These are phyloP conservation scores for Trichoderma pleuroti DNA, from an alignment of 2,329 filamentous ascomycete species.

Conservation along the genomic window DNA sequence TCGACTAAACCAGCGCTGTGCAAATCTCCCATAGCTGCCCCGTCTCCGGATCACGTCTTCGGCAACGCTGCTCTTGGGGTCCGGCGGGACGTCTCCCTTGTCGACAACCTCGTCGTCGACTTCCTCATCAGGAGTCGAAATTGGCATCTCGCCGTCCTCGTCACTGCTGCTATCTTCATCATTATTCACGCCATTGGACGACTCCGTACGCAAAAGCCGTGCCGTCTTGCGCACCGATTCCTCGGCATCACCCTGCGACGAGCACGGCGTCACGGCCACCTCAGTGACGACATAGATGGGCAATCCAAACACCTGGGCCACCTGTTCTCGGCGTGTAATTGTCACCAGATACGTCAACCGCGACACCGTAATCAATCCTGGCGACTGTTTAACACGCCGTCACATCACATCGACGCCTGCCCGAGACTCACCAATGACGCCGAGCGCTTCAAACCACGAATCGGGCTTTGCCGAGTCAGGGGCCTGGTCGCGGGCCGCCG, in stretches of 20 bases:
- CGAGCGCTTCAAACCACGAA: slow-evolving; percentile 57
- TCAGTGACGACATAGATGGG: slow-evolving; percentile 86
- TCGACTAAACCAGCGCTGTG: slow-evolving; percentile 85
- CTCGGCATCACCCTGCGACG: slow-evolving; percentile 69
- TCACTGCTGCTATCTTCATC: slow-evolving; percentile 48
- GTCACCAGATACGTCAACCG: slow-evolving; percentile 79
- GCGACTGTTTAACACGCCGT: not conserved
- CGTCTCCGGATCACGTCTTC: slow-evolving; percentile 83
- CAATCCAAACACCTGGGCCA: slow-evolving; percentile 78
- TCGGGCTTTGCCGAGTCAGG: slow-evolving; percentile 44
- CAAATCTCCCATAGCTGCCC: slow-evolving; percentile 84
- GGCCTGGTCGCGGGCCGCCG: slow-evolving; percentile 43
- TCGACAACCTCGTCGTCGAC: slow-evolving; percentile 39
- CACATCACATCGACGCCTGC: slow-evolving; percentile 6
- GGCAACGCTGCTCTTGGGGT: slow-evolving; percentile 62
- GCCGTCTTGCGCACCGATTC: slow-evolving; percentile 65
- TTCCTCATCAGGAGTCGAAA: slow-evolving; percentile 33
- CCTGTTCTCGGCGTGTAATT: slow-evolving; percentile 81
- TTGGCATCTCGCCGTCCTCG: slow-evolving; percentile 40
- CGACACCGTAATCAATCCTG: slow-evolving; percentile 81
- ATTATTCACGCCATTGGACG: slow-evolving; percentile 40
- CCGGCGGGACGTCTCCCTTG: slow-evolving; percentile 40
- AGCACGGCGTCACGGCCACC: slow-evolving; percentile 84
- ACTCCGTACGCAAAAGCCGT: slow-evolving; percentile 37
- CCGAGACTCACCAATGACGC: slow-evolving; percentile 49